Evolutionary conservation across 768 basidiomycete species (phyloP).

Genomic region (Podaxis sp.): DNA sequence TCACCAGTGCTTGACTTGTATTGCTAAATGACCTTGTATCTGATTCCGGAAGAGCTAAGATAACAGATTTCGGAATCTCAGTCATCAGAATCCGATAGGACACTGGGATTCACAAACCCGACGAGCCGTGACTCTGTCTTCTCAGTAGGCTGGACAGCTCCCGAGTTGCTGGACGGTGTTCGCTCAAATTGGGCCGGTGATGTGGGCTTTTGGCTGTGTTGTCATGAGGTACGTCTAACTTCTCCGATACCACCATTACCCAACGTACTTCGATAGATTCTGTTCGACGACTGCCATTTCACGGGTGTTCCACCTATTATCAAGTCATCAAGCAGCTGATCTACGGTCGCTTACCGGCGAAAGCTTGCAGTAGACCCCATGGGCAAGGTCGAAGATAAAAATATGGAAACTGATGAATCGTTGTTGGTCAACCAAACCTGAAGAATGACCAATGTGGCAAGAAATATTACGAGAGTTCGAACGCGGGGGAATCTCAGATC

Average conservation of each 20-base stretch:
- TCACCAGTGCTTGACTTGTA: too few relatives aligned
- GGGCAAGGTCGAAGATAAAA: neutral
- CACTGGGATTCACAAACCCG: neutral
- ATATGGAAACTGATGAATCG: neutral
- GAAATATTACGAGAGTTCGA: neutral
- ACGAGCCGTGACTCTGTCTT: neutral
- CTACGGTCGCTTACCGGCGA: neutral
- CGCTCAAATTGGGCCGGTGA: constrained; percentile 3
- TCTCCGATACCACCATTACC: neutral
- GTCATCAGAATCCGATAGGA: constrained; percentile 2
- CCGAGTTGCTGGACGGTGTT: constrained; percentile 10
- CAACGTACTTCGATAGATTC: neutral
- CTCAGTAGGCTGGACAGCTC: constrained; percentile 15
- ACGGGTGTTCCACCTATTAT: neutral
- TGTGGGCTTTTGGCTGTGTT: constrained; percentile 14
- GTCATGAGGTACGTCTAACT: constrained; percentile 11
- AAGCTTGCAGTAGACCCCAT: neutral
- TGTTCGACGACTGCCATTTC: neutral
- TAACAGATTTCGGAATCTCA: constrained; percentile 14
- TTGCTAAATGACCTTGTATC: constrained; percentile 13
- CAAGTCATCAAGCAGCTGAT: neutral
- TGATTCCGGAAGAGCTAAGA: constrained; percentile 7
- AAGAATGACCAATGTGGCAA: neutral
- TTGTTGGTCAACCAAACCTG: neutral
- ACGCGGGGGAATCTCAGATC: neutral